A percentile compares a stretch with the other conserved stretches of the same genome.
These are phyloP conservation scores for Candida multigemmis DNA, from an alignment of 805 yeast species.

Conservation along the genomic window DNA sequence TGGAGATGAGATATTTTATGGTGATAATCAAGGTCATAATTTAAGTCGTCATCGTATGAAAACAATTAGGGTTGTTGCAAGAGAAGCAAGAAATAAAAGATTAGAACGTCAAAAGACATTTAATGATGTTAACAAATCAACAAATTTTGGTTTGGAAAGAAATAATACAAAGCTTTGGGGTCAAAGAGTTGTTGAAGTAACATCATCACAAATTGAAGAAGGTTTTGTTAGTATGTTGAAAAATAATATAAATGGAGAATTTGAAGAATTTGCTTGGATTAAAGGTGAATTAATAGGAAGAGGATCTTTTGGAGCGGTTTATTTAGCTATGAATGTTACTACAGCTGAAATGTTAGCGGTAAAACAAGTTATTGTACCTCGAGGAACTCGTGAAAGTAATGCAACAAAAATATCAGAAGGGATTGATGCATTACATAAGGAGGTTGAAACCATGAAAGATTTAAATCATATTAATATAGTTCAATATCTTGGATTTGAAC, in stretches of 20 bases:
- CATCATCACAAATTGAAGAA: constrained; percentile 54
- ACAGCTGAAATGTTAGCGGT: constrained; percentile 99
- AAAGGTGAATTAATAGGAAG: constrained; percentile 95
- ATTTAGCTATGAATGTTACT: constrained; percentile 83
- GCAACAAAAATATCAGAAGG: constrained; percentile 46
- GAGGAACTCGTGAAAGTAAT: constrained; percentile 7
- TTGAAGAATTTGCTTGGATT: constrained; percentile 92
- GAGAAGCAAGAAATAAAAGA: constrained; percentile 57
- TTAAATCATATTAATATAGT: constrained; percentile 91
- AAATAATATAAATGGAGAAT: constrained; percentile 52
- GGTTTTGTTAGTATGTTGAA: constrained; percentile 60
- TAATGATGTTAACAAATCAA: constrained; percentile 1
- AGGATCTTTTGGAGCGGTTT: constrained; percentile 95
- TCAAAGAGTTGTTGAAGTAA: constrained; percentile 82
- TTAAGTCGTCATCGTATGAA: constrained; percentile 59
- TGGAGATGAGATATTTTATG: constrained; percentile 26
- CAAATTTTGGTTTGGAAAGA: constrained; percentile 39
- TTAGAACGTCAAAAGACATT: constrained; percentile 13
- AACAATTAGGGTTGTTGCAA: constrained; percentile 87
- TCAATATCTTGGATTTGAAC: constrained; percentile 92
- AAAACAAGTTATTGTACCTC: constrained; percentile 79
- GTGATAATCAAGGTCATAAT: constrained; percentile 27
- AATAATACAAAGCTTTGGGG: constrained; percentile 97
- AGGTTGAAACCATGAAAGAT: constrained; percentile 89
- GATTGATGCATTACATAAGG: constrained; percentile 77